Evolutionary conservation across 192 early-diverging fungal species (phyloP).

Genomic region (Entomortierella beljakovae): DNA sequence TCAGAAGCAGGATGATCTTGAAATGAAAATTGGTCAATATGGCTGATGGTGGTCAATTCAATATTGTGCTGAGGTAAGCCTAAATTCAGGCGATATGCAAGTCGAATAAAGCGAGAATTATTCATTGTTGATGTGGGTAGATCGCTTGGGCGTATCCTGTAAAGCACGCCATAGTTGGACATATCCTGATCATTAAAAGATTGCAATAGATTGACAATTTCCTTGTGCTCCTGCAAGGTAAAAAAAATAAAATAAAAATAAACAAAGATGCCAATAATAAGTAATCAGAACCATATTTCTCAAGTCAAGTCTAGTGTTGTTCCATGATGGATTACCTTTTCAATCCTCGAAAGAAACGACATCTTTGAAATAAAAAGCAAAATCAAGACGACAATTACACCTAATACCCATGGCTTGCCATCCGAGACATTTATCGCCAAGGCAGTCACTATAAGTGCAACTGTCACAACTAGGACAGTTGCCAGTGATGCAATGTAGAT

Average conservation of each 20-base stretch:
- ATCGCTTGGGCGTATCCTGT: conserved; percentile 17
- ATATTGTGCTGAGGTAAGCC: conserved; percentile 24
- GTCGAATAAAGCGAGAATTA: background rate
- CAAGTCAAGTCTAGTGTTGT: no score
- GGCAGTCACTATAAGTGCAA: conserved; percentile 12
- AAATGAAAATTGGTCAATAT: conserved; percentile 46
- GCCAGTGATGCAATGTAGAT: conserved; percentile 30
- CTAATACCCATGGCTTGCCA: conserved; percentile 45
- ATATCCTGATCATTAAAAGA: conserved; percentile 48
- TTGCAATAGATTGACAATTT: conserved; percentile 11
- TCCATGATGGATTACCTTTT: conserved; percentile 27
- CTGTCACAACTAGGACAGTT: conserved; percentile 5
- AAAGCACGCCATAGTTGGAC: conserved; percentile 37
- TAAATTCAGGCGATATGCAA: conserved; percentile 26
- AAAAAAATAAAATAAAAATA: background rate
- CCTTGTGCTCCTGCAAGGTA: conserved; percentile 35
- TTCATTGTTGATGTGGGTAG: background rate
- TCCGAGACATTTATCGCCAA: conserved; percentile 28
- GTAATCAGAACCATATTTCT: no score
- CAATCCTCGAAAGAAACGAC: conserved; percentile 44
- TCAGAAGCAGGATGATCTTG: conserved; percentile 32
- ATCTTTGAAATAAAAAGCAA: conserved; percentile 41
- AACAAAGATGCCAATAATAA: background rate
- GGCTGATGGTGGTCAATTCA: conserved; percentile 42
- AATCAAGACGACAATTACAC: conserved; percentile 37